Conservation (phyloP, 257 asterid species). For the Penstemon eatonii region DNA sequence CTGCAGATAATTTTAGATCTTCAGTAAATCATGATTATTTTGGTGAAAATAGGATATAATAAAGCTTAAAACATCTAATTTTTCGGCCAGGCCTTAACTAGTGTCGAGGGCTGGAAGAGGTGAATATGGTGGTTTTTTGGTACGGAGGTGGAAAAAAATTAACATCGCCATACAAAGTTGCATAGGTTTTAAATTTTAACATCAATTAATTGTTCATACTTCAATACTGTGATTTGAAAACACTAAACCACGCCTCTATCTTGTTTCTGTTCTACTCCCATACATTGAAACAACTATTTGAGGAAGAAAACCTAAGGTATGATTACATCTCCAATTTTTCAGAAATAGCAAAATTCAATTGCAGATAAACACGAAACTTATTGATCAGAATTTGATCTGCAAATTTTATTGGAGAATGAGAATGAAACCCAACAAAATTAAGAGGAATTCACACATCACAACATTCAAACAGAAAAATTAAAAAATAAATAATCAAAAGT, state of each 20-base stretch:
- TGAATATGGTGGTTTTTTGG: not conserved
- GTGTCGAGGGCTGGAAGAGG: not conserved
- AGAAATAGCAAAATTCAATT: not conserved
- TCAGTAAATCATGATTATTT: not conserved
- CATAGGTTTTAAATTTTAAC: not conserved
- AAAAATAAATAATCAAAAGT: too few relatives aligned
- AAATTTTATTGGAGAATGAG: too few relatives aligned
- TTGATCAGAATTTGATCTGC: not conserved
- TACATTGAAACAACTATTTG: too few relatives aligned
- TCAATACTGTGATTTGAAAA: not conserved
- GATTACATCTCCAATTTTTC: too few relatives aligned
- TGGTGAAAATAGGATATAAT: not conserved
- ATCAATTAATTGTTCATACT: not conserved
- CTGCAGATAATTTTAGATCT: conserved; percentile 18
- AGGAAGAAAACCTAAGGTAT: too few relatives aligned
- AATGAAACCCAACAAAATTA: not conserved
- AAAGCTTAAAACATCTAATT: not conserved
- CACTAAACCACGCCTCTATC: not conserved
- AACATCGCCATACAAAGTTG: not conserved
- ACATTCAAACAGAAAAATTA: too few relatives aligned
- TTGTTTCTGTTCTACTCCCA: not conserved
- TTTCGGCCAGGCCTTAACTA: not conserved
- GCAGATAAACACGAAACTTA: not conserved
- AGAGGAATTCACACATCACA: not conserved
- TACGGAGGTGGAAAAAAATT: not conserved